Evolutionary conservation across 768 basidiomycete genomes (phyloP).

Genomic region (Tulasnella sp.): DNA sequence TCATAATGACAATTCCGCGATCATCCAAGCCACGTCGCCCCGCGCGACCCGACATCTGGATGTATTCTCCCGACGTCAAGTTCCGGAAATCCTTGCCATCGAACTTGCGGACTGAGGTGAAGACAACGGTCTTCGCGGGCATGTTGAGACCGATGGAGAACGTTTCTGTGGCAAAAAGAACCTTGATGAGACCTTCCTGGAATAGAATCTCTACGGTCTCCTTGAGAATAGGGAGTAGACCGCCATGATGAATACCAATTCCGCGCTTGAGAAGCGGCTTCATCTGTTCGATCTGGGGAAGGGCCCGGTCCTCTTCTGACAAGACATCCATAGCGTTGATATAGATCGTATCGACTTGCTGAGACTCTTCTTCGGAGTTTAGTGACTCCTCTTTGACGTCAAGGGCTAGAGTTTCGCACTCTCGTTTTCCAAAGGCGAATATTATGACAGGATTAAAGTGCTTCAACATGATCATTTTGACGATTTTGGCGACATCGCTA

Average conservation of each 20-base stretch:
- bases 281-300: slow-evolving; percentile 89
- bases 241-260: slow-evolving; percentile 97
- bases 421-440: slow-evolving; percentile 96
- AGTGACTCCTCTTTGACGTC: slow-evolving; percentile 93
- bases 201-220: slow-evolving; percentile 99
- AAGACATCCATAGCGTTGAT: slow-evolving; percentile 89
- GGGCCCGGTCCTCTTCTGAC: slow-evolving; percentile 69
- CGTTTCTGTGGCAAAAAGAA: slow-evolving; percentile 96
- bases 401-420: slow-evolving; percentile 89
- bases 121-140: slow-evolving; percentile 99
- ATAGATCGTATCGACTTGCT: slow-evolving; percentile 77
- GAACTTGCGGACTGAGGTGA: slow-evolving; percentile 90
- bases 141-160: slow-evolving; percentile 98
- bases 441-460: slow-evolving; percentile 98
- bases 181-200: slow-evolving; percentile 96
- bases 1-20: slow-evolving; percentile 98
- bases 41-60: slow-evolving; percentile 98
- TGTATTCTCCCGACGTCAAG: slow-evolving; percentile 91
- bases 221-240: slow-evolving; percentile 91
- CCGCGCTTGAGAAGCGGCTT: slow-evolving; percentile 89
- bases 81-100: slow-evolving; percentile 93
- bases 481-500: slow-evolving; percentile 94
- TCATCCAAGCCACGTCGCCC: slow-evolving; percentile 96
- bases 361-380: slow-evolving; percentile 86
- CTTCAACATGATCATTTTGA: slow-evolving; percentile 96